phyloP scores from a whole-genome alignment of 495 filamentous ascomycete species.

The Apiosordaria backusii region DNA sequence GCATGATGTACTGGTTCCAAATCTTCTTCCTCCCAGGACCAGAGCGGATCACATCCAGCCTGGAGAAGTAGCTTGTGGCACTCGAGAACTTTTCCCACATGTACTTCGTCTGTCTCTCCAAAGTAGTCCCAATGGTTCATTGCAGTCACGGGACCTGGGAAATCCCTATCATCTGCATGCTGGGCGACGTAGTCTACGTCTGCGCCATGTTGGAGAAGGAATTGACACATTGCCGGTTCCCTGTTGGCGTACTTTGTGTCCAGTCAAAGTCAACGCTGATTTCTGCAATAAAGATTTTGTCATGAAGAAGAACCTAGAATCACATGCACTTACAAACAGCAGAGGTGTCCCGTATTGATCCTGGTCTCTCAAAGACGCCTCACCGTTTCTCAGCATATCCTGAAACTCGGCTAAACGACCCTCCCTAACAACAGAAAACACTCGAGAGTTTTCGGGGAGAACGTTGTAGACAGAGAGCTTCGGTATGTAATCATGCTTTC shows the following conservation, averaged over 20 bases:
- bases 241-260: not conserved
- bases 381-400: not conserved
- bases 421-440: not conserved
- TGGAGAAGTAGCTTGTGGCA: not conserved
- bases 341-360: not conserved
- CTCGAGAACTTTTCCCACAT: not conserved
- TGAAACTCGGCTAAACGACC: not conserved
- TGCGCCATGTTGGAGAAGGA: not conserved
- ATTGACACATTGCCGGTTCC: not conserved
- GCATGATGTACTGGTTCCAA: too few relatives aligned
- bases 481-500: not conserved
- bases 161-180: not conserved
- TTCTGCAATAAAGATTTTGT: too few relatives aligned
- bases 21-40: too few relatives aligned
- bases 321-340: not conserved
- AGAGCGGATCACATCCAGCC: not conserved
- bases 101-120: too few relatives aligned
- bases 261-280: not conserved
- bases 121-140: too few relatives aligned
- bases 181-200: not conserved
- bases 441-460: not conserved
- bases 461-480: not conserved
- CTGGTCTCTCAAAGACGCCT: not conserved
- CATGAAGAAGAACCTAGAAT: too few relatives aligned
- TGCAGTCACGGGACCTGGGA: too few relatives aligned